Conservation (phyloP, 140 eudicot species). For the Oenanthe javanica region DNA sequence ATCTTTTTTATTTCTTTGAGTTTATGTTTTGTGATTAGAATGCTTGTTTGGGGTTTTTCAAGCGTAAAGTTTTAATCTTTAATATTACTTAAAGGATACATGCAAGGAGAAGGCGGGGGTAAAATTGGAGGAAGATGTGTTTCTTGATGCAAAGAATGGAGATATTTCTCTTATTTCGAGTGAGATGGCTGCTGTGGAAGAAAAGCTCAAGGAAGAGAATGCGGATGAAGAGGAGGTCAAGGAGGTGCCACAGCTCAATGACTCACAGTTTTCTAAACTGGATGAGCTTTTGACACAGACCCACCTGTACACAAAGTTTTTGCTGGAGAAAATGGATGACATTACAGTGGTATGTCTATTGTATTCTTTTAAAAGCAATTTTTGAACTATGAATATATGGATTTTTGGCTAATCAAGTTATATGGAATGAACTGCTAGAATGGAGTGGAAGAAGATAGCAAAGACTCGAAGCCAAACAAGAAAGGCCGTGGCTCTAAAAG, state of each 20-base stretch:
- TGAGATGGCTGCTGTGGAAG: slow-evolving; percentile 64
- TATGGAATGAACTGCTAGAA: slow-evolving; percentile 34
- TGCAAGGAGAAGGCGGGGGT: slow-evolving; percentile 41
- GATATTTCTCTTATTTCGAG: slow-evolving; percentile 44
- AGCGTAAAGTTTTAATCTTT: not conserved
- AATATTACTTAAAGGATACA: slow-evolving; percentile 30
- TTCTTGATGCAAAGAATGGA: slow-evolving; percentile 52
- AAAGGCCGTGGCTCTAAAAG: slow-evolving; percentile 77
- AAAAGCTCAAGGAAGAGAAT: slow-evolving; percentile 50
- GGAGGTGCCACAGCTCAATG: slow-evolving; percentile 55
- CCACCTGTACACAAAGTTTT: slow-evolving; percentile 81
- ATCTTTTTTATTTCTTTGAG: not conserved
- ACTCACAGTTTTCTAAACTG: slow-evolving; percentile 69
- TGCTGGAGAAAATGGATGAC: slow-evolving; percentile 93
- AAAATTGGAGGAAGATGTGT: slow-evolving; percentile 39
- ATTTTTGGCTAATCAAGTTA: slow-evolving; percentile 14
- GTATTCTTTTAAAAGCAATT: not conserved
- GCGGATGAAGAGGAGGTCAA: slow-evolving; percentile 26
- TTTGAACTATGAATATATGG: not conserved
- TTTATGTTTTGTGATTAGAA: not conserved
- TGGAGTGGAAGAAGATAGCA: slow-evolving; percentile 44
- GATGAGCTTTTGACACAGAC: slow-evolving; percentile 94
- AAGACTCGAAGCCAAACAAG: slow-evolving; percentile 38
- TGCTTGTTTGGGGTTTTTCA: not conserved
- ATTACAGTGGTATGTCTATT: slow-evolving; percentile 43